phyloP scores from a whole-genome alignment of 768 basidiomycete species.

The Leucosporidium scottii region DNA sequence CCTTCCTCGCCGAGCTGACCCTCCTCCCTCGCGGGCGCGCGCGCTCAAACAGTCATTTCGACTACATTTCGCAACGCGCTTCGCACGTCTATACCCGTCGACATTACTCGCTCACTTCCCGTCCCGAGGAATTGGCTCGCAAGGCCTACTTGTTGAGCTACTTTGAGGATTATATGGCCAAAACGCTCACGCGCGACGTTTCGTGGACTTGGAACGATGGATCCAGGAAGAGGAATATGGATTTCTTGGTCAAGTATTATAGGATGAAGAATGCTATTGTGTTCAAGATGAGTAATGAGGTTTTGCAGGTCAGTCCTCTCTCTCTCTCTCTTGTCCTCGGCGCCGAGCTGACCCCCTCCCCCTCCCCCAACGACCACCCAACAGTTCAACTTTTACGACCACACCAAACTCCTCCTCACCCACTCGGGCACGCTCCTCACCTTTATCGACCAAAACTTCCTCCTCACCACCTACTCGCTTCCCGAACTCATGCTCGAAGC shows the following conservation, averaged over 20 bases:
- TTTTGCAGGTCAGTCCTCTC: slow-evolving; percentile 64
- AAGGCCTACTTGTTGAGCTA: slow-evolving; percentile 90
- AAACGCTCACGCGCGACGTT: slow-evolving; percentile 74
- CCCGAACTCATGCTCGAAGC: slow-evolving; percentile 27
- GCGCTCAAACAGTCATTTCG: slow-evolving; percentile 60
- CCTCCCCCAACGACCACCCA: too few species aligned
- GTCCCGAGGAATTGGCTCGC: slow-evolving; percentile 74
- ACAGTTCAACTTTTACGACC: slow-evolving; percentile 98
- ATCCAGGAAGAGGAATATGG: slow-evolving; percentile 71
- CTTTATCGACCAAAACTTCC: slow-evolving; percentile 55
- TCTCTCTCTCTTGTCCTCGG: slow-evolving; percentile 1
- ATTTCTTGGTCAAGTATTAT: slow-evolving; percentile 89
- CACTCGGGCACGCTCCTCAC: slow-evolving; percentile 70
- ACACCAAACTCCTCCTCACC: slow-evolving; percentile 86
- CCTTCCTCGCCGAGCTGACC: background rate
- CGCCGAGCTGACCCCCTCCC: background rate
- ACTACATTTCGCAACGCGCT: slow-evolving; percentile 65
- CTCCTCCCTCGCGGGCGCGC: too few species aligned
- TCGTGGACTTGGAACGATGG: slow-evolving; percentile 70
- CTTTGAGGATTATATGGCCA: slow-evolving; percentile 92
- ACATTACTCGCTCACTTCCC: slow-evolving; percentile 51
- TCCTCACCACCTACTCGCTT: slow-evolving; percentile 29
- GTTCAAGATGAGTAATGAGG: slow-evolving; percentile 91
- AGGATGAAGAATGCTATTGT: slow-evolving; percentile 96
- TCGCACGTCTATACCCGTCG: slow-evolving; percentile 66